Base-by-base conservation (phyloP, 805 yeast species). In the Peterozyma toletana region DNA sequence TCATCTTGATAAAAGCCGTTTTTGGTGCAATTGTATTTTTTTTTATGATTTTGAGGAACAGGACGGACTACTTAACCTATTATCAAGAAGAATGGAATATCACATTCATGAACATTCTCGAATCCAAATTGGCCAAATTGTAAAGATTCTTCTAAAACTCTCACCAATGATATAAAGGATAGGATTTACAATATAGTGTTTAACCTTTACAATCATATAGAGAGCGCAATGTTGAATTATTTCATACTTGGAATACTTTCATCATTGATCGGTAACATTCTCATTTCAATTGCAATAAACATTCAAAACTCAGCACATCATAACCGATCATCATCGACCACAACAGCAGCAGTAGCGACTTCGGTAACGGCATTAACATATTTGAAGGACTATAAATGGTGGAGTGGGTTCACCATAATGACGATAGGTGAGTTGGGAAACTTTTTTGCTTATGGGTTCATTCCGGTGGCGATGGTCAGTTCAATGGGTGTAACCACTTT, bases 401-500 rank as follows among this genome's bases (percentile, higher is more conserved):
- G 69, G 64, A 34, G 61, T 2, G 78, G 77, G 2, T 57, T 70
- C 11, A 44, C 56, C 7, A 53, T 73, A 31, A 65, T 72, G 66
- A 58, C 70, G 11, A 42, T 59, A 3, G 77, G 78, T 3, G 78
- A 73, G 47, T 53, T 63, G 10, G 71, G 73, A 9, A 73, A 70
- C 50, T 71, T 73, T 46, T 53, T 73, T 9, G 75, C 76, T 11
- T 71, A 71, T 48, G 78, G 78, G 0, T 55, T 70, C 37, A 70
- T 73, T 0, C 75, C 75, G 0, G 72, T 72, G 5, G 63, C 71
- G 10, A 58, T 70, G 2, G 75, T 73, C 14, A 67, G 75, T 4
- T 76, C 78, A 0, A 47, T 73, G 30, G 78, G 78, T 4, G 76
- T 73, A 1, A 69, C 71, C 33, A 71, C 78, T 1, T 61, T 70